Evolutionary conservation across 331 rosid species (phyloP), one percentile per base, ranked within the genome.

Genomic region (Phaseolus coccineus): DNA sequence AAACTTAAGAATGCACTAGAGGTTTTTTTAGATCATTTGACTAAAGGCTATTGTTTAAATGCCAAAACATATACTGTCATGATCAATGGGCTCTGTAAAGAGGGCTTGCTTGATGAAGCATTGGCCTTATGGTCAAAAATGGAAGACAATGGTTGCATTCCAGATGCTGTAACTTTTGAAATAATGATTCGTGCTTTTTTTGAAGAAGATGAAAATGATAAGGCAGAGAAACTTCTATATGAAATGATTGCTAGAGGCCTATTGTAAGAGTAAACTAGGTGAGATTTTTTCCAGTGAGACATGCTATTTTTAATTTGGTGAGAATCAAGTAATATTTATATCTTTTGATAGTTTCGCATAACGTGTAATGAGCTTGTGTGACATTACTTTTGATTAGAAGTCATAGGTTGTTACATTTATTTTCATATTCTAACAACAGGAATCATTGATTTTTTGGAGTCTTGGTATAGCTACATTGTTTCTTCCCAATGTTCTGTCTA

Each of bases 111-210:
- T 50, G 56, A 50, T 50, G 56, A 50, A 50, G 61, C 61, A 55
- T 55, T 55, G 61, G 61, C 31, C 31, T 55, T 55, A 27, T 4
- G 1, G 4, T 19, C 5, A 55, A 55, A 3, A 8, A 55, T 55
- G 61, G 61, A 55, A 19, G 31, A 55, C 14, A 8, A 2, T 55
- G 61, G 61, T 55, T 55, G 61, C 31, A 8, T 55, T 4, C 27
- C 31, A 22, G 61, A 57, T 57, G 64, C 64, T 25, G 33, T 57
- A 57, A 57, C 35, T 24, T 57, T 57, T 57, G 64, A 57, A 57
- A 57, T 27, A 25, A 57, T 57, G 35, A 57, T 57, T 2, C 64
- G 37, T 57, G 35, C 64, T 57, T 27, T 57, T 37, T 27, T 57
- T 57, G 37, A 57, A 25, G 10, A 57, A 27, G 64, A 27, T 9